Evolutionary conservation across 2,329 filamentous ascomycete genomes (phyloP).

Genomic region (Pleoardoris graminearum): DNA sequence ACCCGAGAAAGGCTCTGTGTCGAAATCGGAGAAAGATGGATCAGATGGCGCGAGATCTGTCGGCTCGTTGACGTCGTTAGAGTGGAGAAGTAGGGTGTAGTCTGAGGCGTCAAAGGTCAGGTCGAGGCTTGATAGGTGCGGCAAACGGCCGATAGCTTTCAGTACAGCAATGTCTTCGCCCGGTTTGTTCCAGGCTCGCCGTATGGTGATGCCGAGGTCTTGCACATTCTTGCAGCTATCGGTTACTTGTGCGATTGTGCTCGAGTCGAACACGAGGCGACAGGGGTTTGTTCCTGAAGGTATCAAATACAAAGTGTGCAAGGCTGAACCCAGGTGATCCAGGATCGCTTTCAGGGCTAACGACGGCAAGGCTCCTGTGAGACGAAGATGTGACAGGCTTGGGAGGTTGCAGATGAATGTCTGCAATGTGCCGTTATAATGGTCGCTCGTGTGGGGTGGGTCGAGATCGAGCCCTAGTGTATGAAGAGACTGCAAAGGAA

Average conservation of each 20-base stretch:
- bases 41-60: constrained; percentile 3
- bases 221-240: neutral
- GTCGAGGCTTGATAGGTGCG: constrained; percentile 6
- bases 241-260: neutral
- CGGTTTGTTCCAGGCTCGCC: constrained; percentile 3
- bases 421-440: neutral
- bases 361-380: neutral
- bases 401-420: constrained; percentile 1
- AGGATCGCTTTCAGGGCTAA: constrained; percentile 2
- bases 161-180: constrained; percentile 6
- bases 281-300: neutral
- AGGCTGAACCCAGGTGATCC: constrained; percentile 5
- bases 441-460: neutral
- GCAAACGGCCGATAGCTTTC: constrained; percentile 6
- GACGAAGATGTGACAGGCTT: constrained; percentile 1
- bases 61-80: no score
- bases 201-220: neutral
- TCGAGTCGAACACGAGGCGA: constrained; percentile 1
- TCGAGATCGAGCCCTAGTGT: constrained; percentile 4
- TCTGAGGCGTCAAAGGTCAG: constrained; percentile 2
- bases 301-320: constrained; percentile 5
- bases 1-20: neutral
- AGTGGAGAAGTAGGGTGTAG: constrained; percentile 1
- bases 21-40: constrained; percentile 5
- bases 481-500: constrained; percentile 8